Evolutionary conservation across 2,329 filamentous ascomycete species (phyloP), one percentile per base, ranked within the genome.

Genomic region (Colletotrichum orchidophilum): DNA sequence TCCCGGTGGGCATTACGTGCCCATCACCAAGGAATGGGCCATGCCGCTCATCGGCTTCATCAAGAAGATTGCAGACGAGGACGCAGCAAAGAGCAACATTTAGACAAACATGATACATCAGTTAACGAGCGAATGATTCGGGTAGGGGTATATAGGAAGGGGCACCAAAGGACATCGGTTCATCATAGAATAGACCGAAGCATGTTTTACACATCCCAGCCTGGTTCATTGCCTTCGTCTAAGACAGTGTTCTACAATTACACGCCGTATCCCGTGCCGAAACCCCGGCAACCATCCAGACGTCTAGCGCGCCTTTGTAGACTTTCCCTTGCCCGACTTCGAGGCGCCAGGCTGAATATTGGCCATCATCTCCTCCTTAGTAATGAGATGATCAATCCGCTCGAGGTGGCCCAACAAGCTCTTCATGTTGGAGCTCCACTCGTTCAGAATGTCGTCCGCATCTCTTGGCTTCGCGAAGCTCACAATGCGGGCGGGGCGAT

Each of bases 311-410:
- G 80, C 82, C 76, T 83, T 82, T 18, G 75, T 75, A 21, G 78
- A 78, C 78, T 84, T 82, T 42, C 78, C 76, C 75, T 82, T 82
- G 66, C 77, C 77, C 46, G 74, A 76, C 75, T 82, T 78, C 29
- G 75, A 76, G 71, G 80, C 81, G 60, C 83, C 84, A 6, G 94
- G 94, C 82, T 96, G 92, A 78, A 99, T 98, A 71, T 95, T 90
- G 50, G 96, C 96, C 96, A 99, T 99, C 96, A 99, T 99, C 87
- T 99, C 96, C 84, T 99, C 96, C 88, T 98, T 98, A 66, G 97
- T 99, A 79, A 99, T 99, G 78, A 99, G 87, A 82, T 99, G 96
- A 80, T 99, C 96, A 73, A 99, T 97, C 74, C 95, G 89, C 87
- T 97, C 95, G 79, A 97, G 80, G 66, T 96, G 84, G 12, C 94